Evolutionary conservation across 805 yeast genomes (phyloP), one percentile per base, ranked within the genome.

Genomic region (Schwanniomyces occidentalis): DNA sequence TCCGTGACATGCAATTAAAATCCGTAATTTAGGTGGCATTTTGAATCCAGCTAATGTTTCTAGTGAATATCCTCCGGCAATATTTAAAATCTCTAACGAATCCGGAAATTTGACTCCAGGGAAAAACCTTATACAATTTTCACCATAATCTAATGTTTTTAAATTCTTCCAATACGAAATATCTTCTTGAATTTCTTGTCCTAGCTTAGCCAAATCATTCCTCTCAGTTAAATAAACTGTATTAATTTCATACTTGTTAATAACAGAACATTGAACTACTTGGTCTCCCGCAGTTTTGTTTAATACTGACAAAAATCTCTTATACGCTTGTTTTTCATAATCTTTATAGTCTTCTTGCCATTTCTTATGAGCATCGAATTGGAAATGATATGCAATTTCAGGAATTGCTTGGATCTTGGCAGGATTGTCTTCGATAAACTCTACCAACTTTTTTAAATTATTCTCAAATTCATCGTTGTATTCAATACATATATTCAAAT

Each of bases 51-150:
- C 46, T 24, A 68, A 56, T 3, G 70, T 56, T 26, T 65, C 70
- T 30, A 68, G 49, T 2, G 69, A 56, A 35, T 50, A 49, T 4
- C 71, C 63, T 14, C 72, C 72, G 15, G 69, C 65, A 12, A 68
- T 49, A 41, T 66, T 68, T 34, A 68, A 41, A 3, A 57, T 54
- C 40, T 63, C 64, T 22, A 68, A 42, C 1, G 61, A 35, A 24
- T 65, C 69, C 3, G 73, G 70, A 30, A 68, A 54, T 25, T 46
- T 52, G 13, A 67, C 62, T 3, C 68, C 71, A 4, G 71, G 69
- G n/a, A 66, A 49, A 29, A 57, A 51, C 20, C 65, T 44, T 13
- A 67, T 56, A 34, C 61, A 52, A 44, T 63, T 65, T 26, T 58
- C 61, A 6, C 67, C 63, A 38, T 61, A 66, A 42, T 69, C 74